phyloP scores from a whole-genome alignment of 805 yeast genomes.

The Ogataea polymorpha region DNA sequence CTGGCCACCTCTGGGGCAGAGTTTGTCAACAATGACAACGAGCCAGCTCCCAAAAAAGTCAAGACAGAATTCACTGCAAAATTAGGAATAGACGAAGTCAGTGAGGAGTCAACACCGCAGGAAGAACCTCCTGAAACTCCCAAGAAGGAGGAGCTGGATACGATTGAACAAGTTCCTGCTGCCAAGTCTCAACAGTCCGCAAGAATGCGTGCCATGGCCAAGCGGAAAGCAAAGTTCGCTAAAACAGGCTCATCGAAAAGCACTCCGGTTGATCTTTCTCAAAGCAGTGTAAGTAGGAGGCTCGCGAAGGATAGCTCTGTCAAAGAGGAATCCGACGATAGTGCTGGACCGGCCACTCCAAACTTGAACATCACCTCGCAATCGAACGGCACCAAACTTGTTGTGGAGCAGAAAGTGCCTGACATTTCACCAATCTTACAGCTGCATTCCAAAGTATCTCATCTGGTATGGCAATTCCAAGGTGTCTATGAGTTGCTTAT shows the following conservation, averaged over 20 bases:
- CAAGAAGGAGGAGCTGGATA: constrained; percentile 7
- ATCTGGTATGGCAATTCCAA: constrained; percentile 89
- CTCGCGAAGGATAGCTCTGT: constrained; percentile 42
- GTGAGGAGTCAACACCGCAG: constrained; percentile 23
- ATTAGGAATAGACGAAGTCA: constrained; percentile 27
- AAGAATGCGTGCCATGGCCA: constrained; percentile 91
- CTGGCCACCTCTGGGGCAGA: constrained; percentile 61
- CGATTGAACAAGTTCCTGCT: neutral
- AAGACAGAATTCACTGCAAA: constrained; percentile 31
- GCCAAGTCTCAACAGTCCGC: constrained; percentile 48
- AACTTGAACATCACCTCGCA: constrained; percentile 64
- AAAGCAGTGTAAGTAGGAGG: constrained; percentile 61
- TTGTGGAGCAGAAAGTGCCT: constrained; percentile 72
- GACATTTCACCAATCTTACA: constrained; percentile 66
- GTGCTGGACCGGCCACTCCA: constrained; percentile 24
- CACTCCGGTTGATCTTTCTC: constrained; percentile 63
- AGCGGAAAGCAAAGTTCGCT: constrained; percentile 78
- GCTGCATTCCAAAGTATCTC: constrained; percentile 67
- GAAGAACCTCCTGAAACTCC: constrained; percentile 3
- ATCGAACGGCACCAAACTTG: constrained; percentile 74
- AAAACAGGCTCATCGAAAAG: constrained; percentile 44
- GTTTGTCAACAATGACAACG: constrained; percentile 16
- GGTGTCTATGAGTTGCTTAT: constrained; percentile 82
- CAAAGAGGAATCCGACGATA: constrained; percentile 16
- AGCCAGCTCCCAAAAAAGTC: constrained; percentile 19